These are phyloP conservation scores for Thermomucor indicae-seudaticae DNA, from an alignment of 371 early-diverging fungal species.

Conservation along the genomic window DNA sequence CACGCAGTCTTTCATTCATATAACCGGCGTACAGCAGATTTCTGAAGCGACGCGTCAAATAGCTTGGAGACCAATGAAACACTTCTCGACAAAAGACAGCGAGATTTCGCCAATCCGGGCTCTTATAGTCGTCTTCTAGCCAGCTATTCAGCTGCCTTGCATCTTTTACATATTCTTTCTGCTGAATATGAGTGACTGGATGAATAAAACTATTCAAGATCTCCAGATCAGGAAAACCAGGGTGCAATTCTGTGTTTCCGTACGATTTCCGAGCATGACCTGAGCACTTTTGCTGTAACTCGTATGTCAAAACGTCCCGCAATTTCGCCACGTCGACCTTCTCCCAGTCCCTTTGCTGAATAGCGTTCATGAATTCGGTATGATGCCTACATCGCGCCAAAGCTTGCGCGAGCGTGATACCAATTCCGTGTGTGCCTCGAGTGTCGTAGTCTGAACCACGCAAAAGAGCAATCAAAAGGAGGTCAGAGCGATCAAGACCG, in stretches of 20 bases:
- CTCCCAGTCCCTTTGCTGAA: conserved; percentile 5
- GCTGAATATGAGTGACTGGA: background rate
- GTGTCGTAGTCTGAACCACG: conserved; percentile 34
- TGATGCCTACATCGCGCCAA: conserved; percentile 22
- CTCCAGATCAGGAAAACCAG: conserved; percentile 2
- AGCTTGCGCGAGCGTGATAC: conserved; percentile 22
- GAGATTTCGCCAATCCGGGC: conserved; percentile 1
- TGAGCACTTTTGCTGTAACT: background rate
- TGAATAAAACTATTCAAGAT: background rate
- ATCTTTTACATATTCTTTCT: background rate
- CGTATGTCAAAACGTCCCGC: background rate
- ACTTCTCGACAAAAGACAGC: conserved; percentile 8
- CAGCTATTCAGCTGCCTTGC: background rate
- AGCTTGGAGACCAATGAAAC: conserved; percentile 2
- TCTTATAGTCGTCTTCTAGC: background rate
- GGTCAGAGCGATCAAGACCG: conserved; percentile 29
- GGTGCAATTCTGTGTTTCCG: background rate
- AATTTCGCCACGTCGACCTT: background rate
- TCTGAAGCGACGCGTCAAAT: background rate
- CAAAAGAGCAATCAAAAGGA: conserved; percentile 36
- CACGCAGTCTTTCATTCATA: background rate
- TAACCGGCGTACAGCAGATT: conserved; percentile 4
- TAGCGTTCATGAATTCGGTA: conserved; percentile 13
- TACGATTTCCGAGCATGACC: background rate
- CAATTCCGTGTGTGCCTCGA: conserved; percentile 21